Evolutionary conservation across 2,329 filamentous ascomycete genomes (phyloP), one percentile per base, ranked within the genome.

Genomic region (Ilyonectria robusta): DNA sequence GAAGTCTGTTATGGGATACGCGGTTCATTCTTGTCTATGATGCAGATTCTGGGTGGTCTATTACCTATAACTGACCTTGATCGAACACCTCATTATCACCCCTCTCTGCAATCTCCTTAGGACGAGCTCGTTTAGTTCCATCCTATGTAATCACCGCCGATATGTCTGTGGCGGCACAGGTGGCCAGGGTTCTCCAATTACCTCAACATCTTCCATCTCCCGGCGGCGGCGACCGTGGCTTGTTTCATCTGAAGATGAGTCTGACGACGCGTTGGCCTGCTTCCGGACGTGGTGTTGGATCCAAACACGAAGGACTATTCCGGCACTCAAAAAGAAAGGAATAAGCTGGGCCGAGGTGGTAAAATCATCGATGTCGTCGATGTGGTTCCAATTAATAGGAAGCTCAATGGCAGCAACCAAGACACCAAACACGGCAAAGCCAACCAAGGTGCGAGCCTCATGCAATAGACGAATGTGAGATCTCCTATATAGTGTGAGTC

Each of bases 401-500:
- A 81, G 72, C 57, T 82, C 80, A 53, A 81, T 72, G 4, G 77
- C 77, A 1, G 75, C 63, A 15, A 79, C 69, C 5, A 80, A 65
- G 17, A 79, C 70, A 33, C 68, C 73, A 15, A 79, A 78, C 9
- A 79, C 70, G 17, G 65, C 68, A 33, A 76, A 8, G 48, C 78
- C 75, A 13, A 71, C 72, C 1, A 78, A 26, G 11, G 65, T 58
- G 15, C 66, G 72, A 10, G 68, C 68, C 29, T 65, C 66, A 8
- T 69, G 75, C 9, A 81, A 46, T 6, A 74, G 44, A 23, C 70
- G 62, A 6, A 74, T 62, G n/a, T 73, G 76, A 11, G 68, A 69
- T 50, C 62, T 59, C 53, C 72, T 77, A 48, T 1, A 35, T 2
- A 19, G 2, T 17, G 42, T 66, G 1, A 69, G 60, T 59, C 51